Percentiles rank a stretch among this genome's conserved stretches.
phyloP scores from a whole-genome alignment of 2,329 filamentous ascomycete species.

The Scedosporium aurantiacum region DNA sequence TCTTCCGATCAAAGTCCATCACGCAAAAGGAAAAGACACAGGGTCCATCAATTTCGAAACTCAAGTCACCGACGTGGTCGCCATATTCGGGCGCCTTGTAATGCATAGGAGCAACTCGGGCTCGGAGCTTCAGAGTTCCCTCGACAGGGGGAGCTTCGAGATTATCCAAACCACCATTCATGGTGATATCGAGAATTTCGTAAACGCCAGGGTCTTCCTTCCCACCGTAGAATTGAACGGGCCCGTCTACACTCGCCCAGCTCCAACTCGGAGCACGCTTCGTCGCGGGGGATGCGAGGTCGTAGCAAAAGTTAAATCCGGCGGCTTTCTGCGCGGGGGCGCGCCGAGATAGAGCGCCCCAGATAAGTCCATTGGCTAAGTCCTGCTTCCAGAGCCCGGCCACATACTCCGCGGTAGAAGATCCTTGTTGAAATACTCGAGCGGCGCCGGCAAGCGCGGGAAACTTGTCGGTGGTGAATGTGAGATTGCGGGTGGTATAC shows the following conservation, averaged over 20 bases:
- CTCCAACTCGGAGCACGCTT: constrained; percentile 3
- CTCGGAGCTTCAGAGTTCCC: not conserved
- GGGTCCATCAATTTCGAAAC: not conserved
- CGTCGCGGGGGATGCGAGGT: not conserved
- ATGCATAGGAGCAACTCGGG: not conserved
- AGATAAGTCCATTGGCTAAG: not conserved
- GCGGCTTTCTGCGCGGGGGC: not conserved
- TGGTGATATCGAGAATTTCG: not conserved
- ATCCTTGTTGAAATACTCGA: constrained; percentile 12
- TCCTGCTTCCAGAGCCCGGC: constrained; percentile 18
- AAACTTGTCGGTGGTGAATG: constrained; percentile 14
- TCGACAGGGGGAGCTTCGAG: not conserved
- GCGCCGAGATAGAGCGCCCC: not conserved
- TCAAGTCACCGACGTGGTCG: not conserved
- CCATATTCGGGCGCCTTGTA: not conserved
- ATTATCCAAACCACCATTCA: not conserved
- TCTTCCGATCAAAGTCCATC: not conserved
- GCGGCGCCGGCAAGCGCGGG: constrained; percentile 20
- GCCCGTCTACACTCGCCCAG: constrained; percentile 1
- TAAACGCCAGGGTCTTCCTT: not conserved
- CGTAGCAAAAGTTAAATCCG: not conserved
- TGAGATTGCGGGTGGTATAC: constrained; percentile 16
- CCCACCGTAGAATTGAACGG: not conserved
- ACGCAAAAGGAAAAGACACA: not conserved
- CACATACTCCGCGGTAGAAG: constrained; percentile 13